Percentiles rank a stretch among this genome's conserved stretches.
phyloP scores from a whole-genome alignment of 2,329 filamentous ascomycete genomes.

The Aspergillus sp. region DNA sequence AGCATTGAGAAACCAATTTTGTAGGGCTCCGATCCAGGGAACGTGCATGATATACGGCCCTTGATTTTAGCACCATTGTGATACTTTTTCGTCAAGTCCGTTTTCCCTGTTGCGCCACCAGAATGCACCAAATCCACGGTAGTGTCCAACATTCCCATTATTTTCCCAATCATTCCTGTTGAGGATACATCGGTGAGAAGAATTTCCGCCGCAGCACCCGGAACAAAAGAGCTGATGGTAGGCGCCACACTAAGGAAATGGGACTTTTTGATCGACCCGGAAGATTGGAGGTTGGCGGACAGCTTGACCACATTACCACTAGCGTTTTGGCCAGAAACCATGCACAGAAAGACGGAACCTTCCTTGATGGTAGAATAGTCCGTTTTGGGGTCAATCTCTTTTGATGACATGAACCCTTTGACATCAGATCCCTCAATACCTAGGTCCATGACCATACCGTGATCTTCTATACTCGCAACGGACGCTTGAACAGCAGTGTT shows the following conservation, averaged over 20 bases:
- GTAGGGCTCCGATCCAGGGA: slow-evolving; percentile 72
- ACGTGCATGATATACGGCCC: slow-evolving; percentile 83
- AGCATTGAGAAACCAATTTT: slow-evolving; percentile 87
- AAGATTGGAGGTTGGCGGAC: slow-evolving; percentile 68
- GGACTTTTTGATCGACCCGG: slow-evolving; percentile 66
- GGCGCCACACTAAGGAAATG: slow-evolving; percentile 72
- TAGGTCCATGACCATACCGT: slow-evolving; percentile 90
- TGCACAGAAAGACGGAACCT: slow-evolving; percentile 80
- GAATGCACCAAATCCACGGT: slow-evolving; percentile 91
- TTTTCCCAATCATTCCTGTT: slow-evolving; percentile 80
- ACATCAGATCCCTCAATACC: slow-evolving; percentile 68
- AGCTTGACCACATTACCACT: slow-evolving; percentile 85
- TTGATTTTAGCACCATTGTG: slow-evolving; percentile 82
- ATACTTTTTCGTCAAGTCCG: slow-evolving; percentile 73
- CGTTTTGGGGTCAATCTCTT: slow-evolving; percentile 69
- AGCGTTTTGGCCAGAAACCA: slow-evolving; percentile 71
- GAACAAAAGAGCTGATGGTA: slow-evolving; percentile 85
- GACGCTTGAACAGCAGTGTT: slow-evolving; percentile 84
- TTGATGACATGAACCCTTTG: slow-evolving; percentile 81
- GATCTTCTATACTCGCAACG: slow-evolving; percentile 89
- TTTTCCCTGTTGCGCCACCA: slow-evolving; percentile 67
- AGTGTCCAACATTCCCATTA: slow-evolving; percentile 87
- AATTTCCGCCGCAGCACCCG: slow-evolving; percentile 85
- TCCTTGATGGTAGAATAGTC: slow-evolving; percentile 71
- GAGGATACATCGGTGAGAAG: slow-evolving; percentile 73